phyloP scores from a whole-genome alignment of 768 basidiomycete genomes.

The Podaxis carcinomalis region DNA sequence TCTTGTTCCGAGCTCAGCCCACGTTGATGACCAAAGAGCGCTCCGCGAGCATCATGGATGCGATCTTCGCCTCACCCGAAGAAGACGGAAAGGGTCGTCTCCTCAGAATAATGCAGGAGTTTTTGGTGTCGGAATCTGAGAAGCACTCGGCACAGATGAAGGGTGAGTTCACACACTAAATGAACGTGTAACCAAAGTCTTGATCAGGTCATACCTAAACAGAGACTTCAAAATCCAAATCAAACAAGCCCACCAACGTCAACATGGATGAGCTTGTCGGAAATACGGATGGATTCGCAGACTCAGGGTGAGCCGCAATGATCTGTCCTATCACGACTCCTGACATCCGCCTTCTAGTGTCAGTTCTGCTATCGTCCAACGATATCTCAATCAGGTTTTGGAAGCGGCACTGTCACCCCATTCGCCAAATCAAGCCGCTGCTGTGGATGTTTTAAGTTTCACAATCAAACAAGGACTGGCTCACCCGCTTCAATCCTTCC shows the following conservation, averaged over 20 bases:
- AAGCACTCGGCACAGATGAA: constrained; percentile 76
- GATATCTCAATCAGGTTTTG: constrained; percentile 81
- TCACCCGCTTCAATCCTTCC: constrained; percentile 91
- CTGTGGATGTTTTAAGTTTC: constrained; percentile 88
- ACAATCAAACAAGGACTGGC: constrained; percentile 94
- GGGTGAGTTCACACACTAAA: constrained; percentile 29
- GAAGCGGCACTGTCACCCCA: constrained; percentile 74
- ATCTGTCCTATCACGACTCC: not conserved
- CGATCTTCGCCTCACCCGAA: constrained; percentile 72
- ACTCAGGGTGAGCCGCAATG: constrained; percentile 75
- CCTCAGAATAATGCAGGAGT: constrained; percentile 88
- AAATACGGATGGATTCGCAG: constrained; percentile 92
- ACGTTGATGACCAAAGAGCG: constrained; percentile 80
- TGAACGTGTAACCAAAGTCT: not conserved
- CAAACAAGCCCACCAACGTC: constrained; percentile 44
- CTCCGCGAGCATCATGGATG: constrained; percentile 85
- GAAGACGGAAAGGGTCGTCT: constrained; percentile 70
- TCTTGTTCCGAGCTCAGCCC: constrained; percentile 89
- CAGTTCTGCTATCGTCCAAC: constrained; percentile 91
- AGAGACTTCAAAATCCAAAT: constrained; percentile 41
- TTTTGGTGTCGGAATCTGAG: constrained; percentile 75
- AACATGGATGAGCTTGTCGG: constrained; percentile 95
- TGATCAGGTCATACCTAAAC: not conserved
- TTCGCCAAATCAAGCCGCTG: constrained; percentile 68
- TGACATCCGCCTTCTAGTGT: constrained; percentile 48